These are phyloP conservation scores for Termitomyces sp. DNA, from an alignment of 1,284 basidiomycete species.

Conservation along the genomic window DNA sequence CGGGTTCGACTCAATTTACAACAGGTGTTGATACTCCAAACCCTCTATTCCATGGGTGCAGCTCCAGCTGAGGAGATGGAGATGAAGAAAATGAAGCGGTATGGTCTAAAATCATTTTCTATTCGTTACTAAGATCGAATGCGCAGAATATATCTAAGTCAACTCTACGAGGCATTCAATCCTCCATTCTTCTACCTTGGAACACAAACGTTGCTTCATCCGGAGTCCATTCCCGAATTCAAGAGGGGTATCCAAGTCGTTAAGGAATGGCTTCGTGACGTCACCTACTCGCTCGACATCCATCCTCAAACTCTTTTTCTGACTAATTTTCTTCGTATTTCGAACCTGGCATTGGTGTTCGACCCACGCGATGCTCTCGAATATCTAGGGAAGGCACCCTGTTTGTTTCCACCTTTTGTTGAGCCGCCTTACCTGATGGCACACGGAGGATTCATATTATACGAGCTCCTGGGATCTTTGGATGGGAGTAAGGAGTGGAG, in stretches of 20 bases:
- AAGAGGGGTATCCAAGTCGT: constrained; percentile 29
- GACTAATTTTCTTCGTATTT: constrained; percentile 26
- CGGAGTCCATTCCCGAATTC: constrained; percentile 31
- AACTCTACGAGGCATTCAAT: constrained; percentile 35
- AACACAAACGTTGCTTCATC: constrained; percentile 27
- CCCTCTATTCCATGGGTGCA: constrained; percentile 1
- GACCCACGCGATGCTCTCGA: not conserved
- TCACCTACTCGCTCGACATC: constrained; percentile 26
- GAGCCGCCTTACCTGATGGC: not conserved
- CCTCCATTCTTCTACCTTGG: constrained; percentile 35
- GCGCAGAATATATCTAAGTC: constrained; percentile 31
- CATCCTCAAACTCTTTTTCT: constrained; percentile 19
- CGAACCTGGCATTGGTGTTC: constrained; percentile 17
- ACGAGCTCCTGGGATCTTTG: not conserved
- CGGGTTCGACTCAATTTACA: constrained; percentile 41
- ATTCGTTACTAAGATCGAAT: not conserved
- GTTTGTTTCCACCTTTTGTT: not conserved
- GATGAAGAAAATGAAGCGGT: constrained; percentile 14
- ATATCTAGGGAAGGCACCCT: not conserved
- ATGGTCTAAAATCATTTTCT: not conserved
- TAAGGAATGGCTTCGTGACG: constrained; percentile 34
- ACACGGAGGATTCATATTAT: not conserved
- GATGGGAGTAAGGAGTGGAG: not conserved
- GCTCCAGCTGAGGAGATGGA: constrained; percentile 6
- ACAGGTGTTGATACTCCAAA: constrained; percentile 42